These are phyloP conservation scores for Pseudogymnoascus sp. DNA, from an alignment of 2,329 filamentous ascomycete genomes.

Conservation along the genomic window DNA sequence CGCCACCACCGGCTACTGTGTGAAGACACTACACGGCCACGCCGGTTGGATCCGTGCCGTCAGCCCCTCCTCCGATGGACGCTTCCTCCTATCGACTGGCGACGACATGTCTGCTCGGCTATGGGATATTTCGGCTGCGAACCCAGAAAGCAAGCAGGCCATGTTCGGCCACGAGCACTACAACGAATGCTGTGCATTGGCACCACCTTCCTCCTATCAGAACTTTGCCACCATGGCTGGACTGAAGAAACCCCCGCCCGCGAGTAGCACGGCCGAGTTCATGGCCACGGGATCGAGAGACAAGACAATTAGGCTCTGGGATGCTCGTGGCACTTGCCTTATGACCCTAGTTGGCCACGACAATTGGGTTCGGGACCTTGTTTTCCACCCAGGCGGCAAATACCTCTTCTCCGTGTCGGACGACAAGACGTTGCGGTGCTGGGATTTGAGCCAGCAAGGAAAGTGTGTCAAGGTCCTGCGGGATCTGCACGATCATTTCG, in stretches of 20 bases:
- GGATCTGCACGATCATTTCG: constrained; percentile 75
- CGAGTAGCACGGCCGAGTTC: constrained; percentile 72
- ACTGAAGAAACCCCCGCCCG: constrained; percentile 70
- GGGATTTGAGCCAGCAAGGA: constrained; percentile 85
- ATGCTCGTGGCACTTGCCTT: constrained; percentile 73
- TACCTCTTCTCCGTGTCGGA: constrained; percentile 80
- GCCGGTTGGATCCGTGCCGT: constrained; percentile 89
- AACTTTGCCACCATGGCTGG: constrained; percentile 71
- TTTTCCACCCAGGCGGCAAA: constrained; percentile 88
- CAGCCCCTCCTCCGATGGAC: constrained; percentile 71
- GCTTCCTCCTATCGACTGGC: constrained; percentile 73
- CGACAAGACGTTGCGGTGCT: constrained; percentile 87
- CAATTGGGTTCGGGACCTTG: constrained; percentile 82
- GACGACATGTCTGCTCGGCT: constrained; percentile 74
- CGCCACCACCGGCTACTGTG: constrained; percentile 82
- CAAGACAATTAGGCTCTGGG: constrained; percentile 87
- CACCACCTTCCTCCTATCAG: constrained; percentile 70
- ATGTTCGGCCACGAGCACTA: constrained; percentile 81
- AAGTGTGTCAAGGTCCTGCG: constrained; percentile 77
- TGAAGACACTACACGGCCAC: constrained; percentile 83
- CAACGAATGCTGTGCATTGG: constrained; percentile 79
- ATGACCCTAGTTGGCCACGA: constrained; percentile 83
- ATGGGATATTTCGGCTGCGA: constrained; percentile 71
- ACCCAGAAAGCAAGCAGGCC: constrained; percentile 59
- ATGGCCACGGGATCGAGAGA: constrained; percentile 84